Base-by-base conservation (phyloP, 208 protist species). In the Herpetomonas tarakana region DNA sequence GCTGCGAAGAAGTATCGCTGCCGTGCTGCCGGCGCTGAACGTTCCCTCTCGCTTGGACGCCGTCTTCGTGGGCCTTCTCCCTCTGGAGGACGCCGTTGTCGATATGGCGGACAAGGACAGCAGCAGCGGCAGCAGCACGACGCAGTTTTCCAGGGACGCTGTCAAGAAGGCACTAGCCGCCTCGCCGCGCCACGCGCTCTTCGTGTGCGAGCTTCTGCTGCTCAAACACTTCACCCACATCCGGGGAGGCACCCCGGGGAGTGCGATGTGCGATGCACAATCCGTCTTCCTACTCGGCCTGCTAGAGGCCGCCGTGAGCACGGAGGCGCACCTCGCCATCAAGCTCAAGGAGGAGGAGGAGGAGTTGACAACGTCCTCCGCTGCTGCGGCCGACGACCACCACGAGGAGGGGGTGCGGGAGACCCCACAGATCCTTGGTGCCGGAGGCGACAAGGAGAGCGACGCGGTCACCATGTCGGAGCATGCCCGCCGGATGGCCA, bases 11-110 rank as follows among this genome's bases (percentile, higher is more conserved):
- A n/a, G n/a, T n/a, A n/a, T n/a, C n/a, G n/a, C n/a, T n/a, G n/a
- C n/a, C n/a, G 21, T 12, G 52, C 21, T 56, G 52, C 25, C 21
- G 7, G 7, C 4, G 7, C 12, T 56, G n/a, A 16, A 9, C 26
- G 24, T 56, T 38, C 25, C 52, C 3, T 56, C 24, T 31, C 52
- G 29, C 6, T 9, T 56, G 9, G 52, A 56, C 14, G 52, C 52
- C 6, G 52, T 56, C 6, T 56, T 35, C 29, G 26, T 56, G 9
- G 52, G 52, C 3, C 26, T 56, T 22, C 7, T 56, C 7, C 18
- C 16, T 9, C 12, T 56, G 9, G 29, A 22, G 7, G 52, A 56
- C n/a, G n/a, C n/a, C n/a, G n/a, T n/a, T n/a, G n/a, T n/a, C n/a
- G n/a, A n/a, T n/a, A n/a, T n/a, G n/a, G n/a, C n/a, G n/a, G n/a